Conservation (phyloP, 768 basidiomycete genomes). For the Mycena latifolia region DNA sequence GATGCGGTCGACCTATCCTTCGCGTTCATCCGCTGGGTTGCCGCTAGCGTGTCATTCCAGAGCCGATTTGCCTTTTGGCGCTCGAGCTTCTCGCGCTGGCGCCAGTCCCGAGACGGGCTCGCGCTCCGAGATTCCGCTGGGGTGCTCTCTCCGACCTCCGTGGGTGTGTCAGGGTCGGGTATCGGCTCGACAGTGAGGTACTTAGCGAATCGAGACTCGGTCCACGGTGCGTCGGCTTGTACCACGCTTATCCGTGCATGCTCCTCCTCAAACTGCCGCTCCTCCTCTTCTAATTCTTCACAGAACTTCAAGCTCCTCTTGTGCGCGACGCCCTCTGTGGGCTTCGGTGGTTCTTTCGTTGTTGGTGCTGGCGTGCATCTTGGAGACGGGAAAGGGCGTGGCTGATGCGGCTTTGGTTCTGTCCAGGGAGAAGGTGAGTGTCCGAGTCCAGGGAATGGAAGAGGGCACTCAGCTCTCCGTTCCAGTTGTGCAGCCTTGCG, state of each 20-base stretch:
- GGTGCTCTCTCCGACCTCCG: neutral
- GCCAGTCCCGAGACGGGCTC: too few relatives aligned
- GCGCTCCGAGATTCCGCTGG: neutral
- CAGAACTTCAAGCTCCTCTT: neutral
- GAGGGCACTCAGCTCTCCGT: constrained; percentile 20
- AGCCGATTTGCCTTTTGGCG: too few relatives aligned
- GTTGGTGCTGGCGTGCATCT: too few relatives aligned
- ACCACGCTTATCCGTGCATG: neutral
- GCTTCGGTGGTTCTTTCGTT: too few relatives aligned
- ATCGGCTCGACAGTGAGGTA: constrained; percentile 16
- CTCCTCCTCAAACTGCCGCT: constrained; percentile 22
- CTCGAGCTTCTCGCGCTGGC: too few relatives aligned
- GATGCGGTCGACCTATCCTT: neutral
- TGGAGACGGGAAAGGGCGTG: too few relatives aligned
- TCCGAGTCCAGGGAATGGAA: too few relatives aligned
- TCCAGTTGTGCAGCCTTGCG: constrained; percentile 20
- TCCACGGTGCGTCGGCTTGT: neutral
- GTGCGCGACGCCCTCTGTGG: neutral
- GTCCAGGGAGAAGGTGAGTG: too few relatives aligned
- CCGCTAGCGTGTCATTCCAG: constrained; percentile 7
- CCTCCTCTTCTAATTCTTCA: neutral
- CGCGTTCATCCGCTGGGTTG: neutral
- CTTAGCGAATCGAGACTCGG: constrained; percentile 21
- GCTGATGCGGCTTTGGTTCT: too few relatives aligned
- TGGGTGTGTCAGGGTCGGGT: neutral